phyloP scores from a whole-genome alignment of 2,329 filamentous ascomycete species.

The Torrubiella hemipterigena region DNA sequence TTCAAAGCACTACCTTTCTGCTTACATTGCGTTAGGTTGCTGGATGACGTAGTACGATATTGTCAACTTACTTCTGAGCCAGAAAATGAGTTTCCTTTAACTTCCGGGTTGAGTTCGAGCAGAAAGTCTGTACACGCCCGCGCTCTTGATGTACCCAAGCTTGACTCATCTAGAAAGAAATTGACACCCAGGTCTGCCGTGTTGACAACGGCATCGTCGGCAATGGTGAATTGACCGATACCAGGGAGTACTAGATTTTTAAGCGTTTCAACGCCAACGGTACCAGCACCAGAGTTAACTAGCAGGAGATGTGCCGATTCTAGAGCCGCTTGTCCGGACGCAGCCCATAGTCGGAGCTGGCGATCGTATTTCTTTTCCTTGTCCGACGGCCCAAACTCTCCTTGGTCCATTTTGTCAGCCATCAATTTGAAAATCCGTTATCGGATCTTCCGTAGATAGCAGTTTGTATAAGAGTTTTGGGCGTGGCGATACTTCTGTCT shows the following conservation, averaged over 20 bases:
- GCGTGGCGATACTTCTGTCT: too few relatives aligned
- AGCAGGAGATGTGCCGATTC: constrained; percentile 88
- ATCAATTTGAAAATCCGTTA: too few relatives aligned
- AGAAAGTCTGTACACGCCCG: constrained; percentile 67
- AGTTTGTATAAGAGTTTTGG: too few relatives aligned
- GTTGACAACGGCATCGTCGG: constrained; percentile 64
- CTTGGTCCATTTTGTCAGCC: too few relatives aligned
- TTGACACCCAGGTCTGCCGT: constrained; percentile 86
- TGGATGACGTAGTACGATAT: constrained; percentile 3
- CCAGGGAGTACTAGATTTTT: constrained; percentile 95
- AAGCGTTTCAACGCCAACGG: constrained; percentile 78
- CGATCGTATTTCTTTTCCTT: constrained; percentile 80
- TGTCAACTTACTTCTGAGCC: constrained; percentile 26
- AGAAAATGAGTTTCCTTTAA: constrained; percentile 60
- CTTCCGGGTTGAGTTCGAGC: constrained; percentile 85
- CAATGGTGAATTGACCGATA: constrained; percentile 87
- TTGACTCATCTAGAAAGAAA: constrained; percentile 81
- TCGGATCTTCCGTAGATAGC: too few relatives aligned
- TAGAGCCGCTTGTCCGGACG: constrained; percentile 77
- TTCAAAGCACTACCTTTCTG: too few relatives aligned
- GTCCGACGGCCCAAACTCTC: constrained; percentile 45
- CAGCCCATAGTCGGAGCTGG: constrained; percentile 90
- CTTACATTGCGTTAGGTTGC: constrained; percentile 2
- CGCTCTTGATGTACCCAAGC: constrained; percentile 66
- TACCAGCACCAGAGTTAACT: constrained; percentile 76